Evolutionary conservation across 139 green algal genomes (phyloP).

Genomic region (Chlamydomonas asymmetrica): DNA sequence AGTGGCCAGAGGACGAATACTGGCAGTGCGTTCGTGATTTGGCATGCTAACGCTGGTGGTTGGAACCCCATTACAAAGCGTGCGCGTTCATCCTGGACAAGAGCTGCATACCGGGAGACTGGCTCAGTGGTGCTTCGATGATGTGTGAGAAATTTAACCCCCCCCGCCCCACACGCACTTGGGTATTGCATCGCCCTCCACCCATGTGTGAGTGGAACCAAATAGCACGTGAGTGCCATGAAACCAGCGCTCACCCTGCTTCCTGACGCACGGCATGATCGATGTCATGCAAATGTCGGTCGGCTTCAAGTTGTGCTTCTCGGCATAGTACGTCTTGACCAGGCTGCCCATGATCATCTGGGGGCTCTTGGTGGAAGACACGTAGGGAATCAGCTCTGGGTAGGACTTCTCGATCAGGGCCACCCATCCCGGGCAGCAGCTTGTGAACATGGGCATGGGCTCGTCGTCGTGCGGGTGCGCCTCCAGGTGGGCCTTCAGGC

Average conservation of each 20-base stretch:
- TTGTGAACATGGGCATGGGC: slow-evolving; percentile 76
- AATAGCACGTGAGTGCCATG: slow-evolving; percentile 1
- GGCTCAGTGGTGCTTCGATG: too few species aligned
- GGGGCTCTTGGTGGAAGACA: slow-evolving; percentile 66
- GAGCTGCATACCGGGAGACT: too few species aligned
- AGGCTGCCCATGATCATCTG: slow-evolving; percentile 75
- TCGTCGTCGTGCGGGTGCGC: slow-evolving; percentile 35
- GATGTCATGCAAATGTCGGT: slow-evolving; percentile 45
- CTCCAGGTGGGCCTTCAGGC: slow-evolving; percentile 18
- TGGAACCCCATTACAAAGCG: too few species aligned
- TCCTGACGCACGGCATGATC: slow-evolving; percentile 74
- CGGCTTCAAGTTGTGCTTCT: slow-evolving; percentile 27
- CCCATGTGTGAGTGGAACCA: too few species aligned
- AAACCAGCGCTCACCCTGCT: slow-evolving; percentile 43
- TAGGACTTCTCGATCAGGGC: slow-evolving; percentile 68
- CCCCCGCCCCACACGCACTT: background rate
- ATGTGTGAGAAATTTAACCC: too few species aligned
- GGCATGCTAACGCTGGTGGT: too few species aligned
- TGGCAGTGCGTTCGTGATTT: too few species aligned
- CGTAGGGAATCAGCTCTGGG: slow-evolving; percentile 73
- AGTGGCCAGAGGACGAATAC: too few species aligned
- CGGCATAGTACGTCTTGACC: slow-evolving; percentile 67
- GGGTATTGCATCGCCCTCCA: background rate
- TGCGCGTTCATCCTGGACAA: too few species aligned
- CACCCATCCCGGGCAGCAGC: slow-evolving; percentile 71